phyloP scores from a whole-genome alignment of 306 rosid genomes.

The Cucumis hystrix region DNA sequence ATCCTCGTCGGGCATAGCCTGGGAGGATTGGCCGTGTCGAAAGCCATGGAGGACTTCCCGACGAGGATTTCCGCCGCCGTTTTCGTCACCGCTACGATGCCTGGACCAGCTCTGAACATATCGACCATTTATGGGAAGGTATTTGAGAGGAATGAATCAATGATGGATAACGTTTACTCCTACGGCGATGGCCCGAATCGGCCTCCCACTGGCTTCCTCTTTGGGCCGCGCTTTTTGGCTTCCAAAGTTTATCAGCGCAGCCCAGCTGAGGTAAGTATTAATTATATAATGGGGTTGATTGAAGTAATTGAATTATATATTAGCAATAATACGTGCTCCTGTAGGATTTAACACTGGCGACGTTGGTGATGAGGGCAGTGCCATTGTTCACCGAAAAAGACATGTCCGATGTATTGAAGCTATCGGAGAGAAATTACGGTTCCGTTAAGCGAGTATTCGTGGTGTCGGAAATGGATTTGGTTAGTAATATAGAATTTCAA shows the following conservation, averaged over 20 bases:
- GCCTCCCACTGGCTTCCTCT: not conserved
- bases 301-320: not conserved
- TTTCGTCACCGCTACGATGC: not conserved
- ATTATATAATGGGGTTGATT: not conserved
- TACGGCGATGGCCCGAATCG: not conserved
- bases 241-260: not conserved
- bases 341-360: conserved; percentile 4
- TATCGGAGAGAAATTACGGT: conserved; percentile 11
- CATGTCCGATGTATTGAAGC: conserved; percentile 11
- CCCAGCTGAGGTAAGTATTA: not conserved
- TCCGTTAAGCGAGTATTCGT: conserved; percentile 20
- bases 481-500: not conserved
- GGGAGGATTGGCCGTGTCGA: not conserved
- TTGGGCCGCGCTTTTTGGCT: not conserved
- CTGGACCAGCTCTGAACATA: not conserved
- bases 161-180: not conserved
- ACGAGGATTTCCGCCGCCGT: not conserved
- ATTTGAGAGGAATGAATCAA: not conserved
- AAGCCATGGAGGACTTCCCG: not conserved
- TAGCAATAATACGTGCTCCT: not conserved
- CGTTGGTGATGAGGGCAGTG: conserved; percentile 19
- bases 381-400: conserved; percentile 20
- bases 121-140: not conserved
- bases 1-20: not conserved
- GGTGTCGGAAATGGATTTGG: conserved; percentile 11